These are phyloP conservation scores for Sporisorium iseilematis-ciliati DNA, from an alignment of 1,284 basidiomycete species.

Conservation along the genomic window DNA sequence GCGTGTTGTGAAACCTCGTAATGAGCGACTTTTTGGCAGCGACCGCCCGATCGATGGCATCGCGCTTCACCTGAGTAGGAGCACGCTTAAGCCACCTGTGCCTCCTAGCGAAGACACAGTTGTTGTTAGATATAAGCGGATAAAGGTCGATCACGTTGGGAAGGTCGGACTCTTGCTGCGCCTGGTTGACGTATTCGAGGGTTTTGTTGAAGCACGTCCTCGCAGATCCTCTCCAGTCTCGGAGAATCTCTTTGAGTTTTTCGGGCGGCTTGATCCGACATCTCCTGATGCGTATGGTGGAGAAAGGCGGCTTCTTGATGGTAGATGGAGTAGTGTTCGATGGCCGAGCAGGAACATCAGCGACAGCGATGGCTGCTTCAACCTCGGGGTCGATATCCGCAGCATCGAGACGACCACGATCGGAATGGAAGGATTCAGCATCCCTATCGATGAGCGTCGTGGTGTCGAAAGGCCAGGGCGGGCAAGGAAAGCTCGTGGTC, in stretches of 20 bases:
- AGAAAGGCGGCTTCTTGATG: neutral
- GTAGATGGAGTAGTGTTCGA: no score
- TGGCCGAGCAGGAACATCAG: no score
- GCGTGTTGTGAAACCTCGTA: neutral
- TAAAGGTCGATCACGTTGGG: neutral
- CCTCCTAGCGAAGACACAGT: neutral
- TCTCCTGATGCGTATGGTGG: neutral
- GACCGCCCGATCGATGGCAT: neutral
- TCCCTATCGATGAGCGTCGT: neutral
- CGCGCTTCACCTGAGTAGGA: neutral
- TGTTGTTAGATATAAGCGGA: neutral
- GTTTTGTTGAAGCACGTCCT: neutral
- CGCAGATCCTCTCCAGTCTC: neutral
- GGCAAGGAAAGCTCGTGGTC: neutral
- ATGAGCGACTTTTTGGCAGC: neutral
- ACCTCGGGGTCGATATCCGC: neutral
- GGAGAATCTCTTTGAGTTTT: neutral
- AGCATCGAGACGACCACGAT: neutral
- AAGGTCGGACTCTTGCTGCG: neutral
- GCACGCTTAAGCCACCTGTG: neutral
- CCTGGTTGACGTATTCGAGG: neutral
- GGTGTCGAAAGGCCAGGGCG: neutral
- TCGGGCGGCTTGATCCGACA: no score
- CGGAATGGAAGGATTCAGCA: neutral
- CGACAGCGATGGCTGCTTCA: neutral